A percentile compares a stretch with the other conserved stretches of the same genome.
phyloP scores from a whole-genome alignment of 495 filamentous ascomycete species.

The Hypomontagnella monticulosa region DNA sequence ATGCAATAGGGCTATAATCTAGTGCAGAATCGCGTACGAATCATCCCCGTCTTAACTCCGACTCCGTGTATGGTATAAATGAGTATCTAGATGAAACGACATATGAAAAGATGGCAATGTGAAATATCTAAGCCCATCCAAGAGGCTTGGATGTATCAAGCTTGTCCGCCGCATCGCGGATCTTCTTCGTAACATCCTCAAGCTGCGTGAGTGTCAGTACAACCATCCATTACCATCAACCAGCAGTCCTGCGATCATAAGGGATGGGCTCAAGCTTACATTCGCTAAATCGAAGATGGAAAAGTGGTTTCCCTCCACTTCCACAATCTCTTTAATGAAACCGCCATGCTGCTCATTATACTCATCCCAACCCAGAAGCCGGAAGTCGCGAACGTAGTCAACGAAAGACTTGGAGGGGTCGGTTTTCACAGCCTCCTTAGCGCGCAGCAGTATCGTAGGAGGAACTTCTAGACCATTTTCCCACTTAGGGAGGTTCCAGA shows the following conservation, averaged over 20 bases:
- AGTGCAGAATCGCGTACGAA: background rate
- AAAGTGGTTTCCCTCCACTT: constrained; percentile 57
- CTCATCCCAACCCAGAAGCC: constrained; percentile 52
- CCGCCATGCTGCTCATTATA: constrained; percentile 42
- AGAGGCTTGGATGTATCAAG: constrained; percentile 36
- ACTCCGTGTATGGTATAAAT: no score
- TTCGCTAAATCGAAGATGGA: constrained; percentile 49
- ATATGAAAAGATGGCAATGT: no score
- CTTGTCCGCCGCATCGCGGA: constrained; percentile 47
- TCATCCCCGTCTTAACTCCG: background rate
- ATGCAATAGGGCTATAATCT: background rate
- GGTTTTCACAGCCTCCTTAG: constrained; percentile 45
- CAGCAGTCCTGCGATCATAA: background rate
- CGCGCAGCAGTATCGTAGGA: constrained; percentile 52
- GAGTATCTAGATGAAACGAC: no score
- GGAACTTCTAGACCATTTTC: constrained; percentile 35
- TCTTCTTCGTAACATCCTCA: constrained; percentile 40
- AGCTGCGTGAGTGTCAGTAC: constrained; percentile 23
- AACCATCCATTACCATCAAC: background rate
- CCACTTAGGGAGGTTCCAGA: constrained; percentile 51
- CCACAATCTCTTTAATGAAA: constrained; percentile 49
- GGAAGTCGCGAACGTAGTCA: constrained; percentile 47
- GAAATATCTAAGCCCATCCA: background rate
- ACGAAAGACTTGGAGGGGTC: constrained; percentile 41
- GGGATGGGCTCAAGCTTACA: constrained; percentile 26